phyloP scores from a whole-genome alignment of 371 early-diverging fungal species.

The Blyttiomyces sp. region DNA sequence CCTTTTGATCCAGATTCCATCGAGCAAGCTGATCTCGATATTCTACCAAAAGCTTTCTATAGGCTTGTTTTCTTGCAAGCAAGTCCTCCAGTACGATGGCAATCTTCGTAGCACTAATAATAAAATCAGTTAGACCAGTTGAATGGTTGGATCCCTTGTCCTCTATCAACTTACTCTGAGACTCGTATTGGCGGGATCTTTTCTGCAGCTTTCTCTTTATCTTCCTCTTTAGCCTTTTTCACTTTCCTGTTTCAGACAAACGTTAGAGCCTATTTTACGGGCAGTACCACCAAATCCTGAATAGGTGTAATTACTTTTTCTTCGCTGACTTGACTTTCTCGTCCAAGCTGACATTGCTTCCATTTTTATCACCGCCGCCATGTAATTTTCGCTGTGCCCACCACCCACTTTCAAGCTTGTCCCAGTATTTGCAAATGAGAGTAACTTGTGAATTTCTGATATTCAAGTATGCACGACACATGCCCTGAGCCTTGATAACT shows the following conservation, averaged over 20 bases:
- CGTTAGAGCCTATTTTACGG: background rate
- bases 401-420: slow-evolving; percentile 40
- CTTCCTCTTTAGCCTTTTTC: slow-evolving; percentile 36
- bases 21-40: slow-evolving; percentile 21
- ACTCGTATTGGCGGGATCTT: slow-evolving; percentile 25
- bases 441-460: slow-evolving; percentile 35
- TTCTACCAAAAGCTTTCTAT: slow-evolving; percentile 17
- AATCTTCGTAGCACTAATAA: slow-evolving; percentile 28
- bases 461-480: slow-evolving; percentile 17
- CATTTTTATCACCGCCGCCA: slow-evolving; percentile 9
- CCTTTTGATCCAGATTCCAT: slow-evolving; percentile 23
- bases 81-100: slow-evolving; percentile 30
- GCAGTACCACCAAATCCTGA: background rate
- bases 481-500: slow-evolving; percentile 45
- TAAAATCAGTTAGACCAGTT: background rate
- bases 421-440: slow-evolving; percentile 40
- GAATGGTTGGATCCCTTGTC: background rate
- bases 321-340: slow-evolving; percentile 17
- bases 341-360: slow-evolving; percentile 21
- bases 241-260: slow-evolving; percentile 29
- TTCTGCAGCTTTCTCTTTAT: slow-evolving; percentile 23
- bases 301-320: background rate
- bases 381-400: slow-evolving; percentile 37
- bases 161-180: slow-evolving; percentile 26
- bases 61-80: slow-evolving; percentile 26